phyloP scores from a whole-genome alignment of 2,329 filamentous ascomycete genomes.

The Fusarium equiseti region DNA sequence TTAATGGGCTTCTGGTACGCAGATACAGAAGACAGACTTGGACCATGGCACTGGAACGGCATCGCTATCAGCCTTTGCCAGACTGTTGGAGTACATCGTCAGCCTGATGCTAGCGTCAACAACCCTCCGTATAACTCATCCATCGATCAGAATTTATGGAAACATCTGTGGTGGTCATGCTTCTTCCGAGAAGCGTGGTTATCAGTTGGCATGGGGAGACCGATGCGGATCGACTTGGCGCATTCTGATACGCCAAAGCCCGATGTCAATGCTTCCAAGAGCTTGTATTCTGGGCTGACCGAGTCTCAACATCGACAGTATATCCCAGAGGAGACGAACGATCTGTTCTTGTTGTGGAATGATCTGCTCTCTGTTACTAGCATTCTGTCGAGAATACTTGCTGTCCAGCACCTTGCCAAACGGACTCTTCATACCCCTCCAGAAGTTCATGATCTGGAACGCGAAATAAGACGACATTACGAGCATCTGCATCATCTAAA shows the following conservation, averaged over 20 bases:
- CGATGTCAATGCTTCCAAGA: background rate
- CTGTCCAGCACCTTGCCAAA: background rate
- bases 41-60: constrained; percentile 61
- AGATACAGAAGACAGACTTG: constrained; percentile 55
- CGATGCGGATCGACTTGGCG: constrained; percentile 12
- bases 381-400: background rate
- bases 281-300: background rate
- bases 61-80: constrained; percentile 58
- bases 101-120: background rate
- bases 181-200: constrained; percentile 22
- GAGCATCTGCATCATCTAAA: background rate
- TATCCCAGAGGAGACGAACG: background rate
- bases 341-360: background rate
- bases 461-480: background rate
- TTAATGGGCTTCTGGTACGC: constrained; percentile 58
- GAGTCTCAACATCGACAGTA: background rate
- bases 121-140: background rate
- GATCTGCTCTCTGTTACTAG: background rate
- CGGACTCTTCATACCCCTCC: background rate
- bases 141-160: constrained; percentile 3
- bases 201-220: constrained; percentile 15
- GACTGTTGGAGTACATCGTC: constrained; percentile 55
- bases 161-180: constrained; percentile 23
- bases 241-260: constrained; percentile 5
- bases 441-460: background rate